Base-by-base conservation (phyloP, 495 filamentous ascomycete species). In the Copromyces sp. region DNA sequence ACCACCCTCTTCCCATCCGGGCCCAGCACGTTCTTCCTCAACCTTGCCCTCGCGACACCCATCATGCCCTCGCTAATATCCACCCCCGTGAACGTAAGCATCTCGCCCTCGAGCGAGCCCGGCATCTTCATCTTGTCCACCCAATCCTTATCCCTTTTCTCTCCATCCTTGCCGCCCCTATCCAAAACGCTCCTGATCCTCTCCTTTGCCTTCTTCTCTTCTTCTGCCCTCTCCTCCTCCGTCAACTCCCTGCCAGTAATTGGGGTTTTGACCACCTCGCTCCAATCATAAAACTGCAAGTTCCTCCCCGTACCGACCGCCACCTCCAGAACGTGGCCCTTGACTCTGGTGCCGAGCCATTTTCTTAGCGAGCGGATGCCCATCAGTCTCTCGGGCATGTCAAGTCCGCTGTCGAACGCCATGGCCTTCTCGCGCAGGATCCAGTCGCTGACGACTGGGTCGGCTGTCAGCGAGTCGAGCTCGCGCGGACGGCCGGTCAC, bases 271-370 rank as follows among this genome's bases (percentile, higher is more conserved):
- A 73, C 73, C 0, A 84, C 69, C 39, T 74, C 78, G 70, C 77
- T 77, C 83, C 84, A 87, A 74, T 82, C 80, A 80, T 96, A 98
- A 81, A 89, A 97, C 32, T 86, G 83, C 39, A 92, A 78, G 78
- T 98, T 99, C 47, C 95, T 84, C 0, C 96, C 95, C n/a, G 96
- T 97, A 29, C 95, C 96, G 47, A 92, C 92, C 69, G 92, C 92
- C 14, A 94, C 90, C 80, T 99, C 96, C 24, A 97, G 85, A 6
- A 98, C 94, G 80, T 98, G 84, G 2, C 96, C 95, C 17, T 84
- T 82, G 9, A 90, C 94, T 70, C 86, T 80, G 20, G 81, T 77
- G 6, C 88, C 86, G 6, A 98, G 84, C 69, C 86, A 81, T 41
- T 84, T 83, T 20, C 94, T 88, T 72, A 92, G 84, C 9, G 79